Conservation (phyloP, 306 rosid species). For the Lathyrus tuberosus region DNA sequence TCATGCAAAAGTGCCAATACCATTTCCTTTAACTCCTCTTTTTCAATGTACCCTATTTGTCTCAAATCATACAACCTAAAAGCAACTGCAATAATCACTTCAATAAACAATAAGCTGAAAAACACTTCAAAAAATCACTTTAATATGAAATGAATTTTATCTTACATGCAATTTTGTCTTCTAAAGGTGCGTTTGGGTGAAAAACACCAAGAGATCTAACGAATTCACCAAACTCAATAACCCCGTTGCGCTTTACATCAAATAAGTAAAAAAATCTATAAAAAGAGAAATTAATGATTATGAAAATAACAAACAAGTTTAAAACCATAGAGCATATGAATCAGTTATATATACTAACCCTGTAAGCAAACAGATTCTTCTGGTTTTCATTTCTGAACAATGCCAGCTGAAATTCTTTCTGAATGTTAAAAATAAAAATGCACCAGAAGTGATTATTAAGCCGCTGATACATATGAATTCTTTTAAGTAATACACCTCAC, state of each 20-base stretch:
- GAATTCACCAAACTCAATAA: conserved; percentile 84
- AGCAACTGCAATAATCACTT: too few relatives aligned
- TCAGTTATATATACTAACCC: conserved; percentile 51
- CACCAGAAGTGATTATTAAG: conserved; percentile 25
- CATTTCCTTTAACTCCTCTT: too few relatives aligned
- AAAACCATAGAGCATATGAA: conserved; percentile 11
- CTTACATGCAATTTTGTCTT: too few relatives aligned
- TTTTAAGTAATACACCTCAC: too few relatives aligned
- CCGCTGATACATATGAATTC: too few relatives aligned
- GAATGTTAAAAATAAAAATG: conserved; percentile 22
- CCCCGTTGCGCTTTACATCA: conserved; percentile 78
- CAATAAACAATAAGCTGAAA: too few relatives aligned
- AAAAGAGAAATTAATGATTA: conserved; percentile 20
- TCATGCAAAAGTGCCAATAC: too few relatives aligned
- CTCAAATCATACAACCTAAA: too few relatives aligned
- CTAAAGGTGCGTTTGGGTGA: conserved; percentile 73
- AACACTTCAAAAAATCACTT: too few relatives aligned
- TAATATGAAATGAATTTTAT: too few relatives aligned
- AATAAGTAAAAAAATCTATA: conserved; percentile 77
- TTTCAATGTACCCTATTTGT: too few relatives aligned
- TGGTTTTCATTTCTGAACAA: conserved; percentile 66
- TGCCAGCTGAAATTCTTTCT: conserved; percentile 97
- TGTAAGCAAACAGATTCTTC: conserved; percentile 77
- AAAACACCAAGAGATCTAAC: conserved; percentile 78
- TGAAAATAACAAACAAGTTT: conserved; percentile 22